phyloP scores from a whole-genome alignment of 495 filamentous ascomycete genomes.

The Annulohypoxylon maeteangense region DNA sequence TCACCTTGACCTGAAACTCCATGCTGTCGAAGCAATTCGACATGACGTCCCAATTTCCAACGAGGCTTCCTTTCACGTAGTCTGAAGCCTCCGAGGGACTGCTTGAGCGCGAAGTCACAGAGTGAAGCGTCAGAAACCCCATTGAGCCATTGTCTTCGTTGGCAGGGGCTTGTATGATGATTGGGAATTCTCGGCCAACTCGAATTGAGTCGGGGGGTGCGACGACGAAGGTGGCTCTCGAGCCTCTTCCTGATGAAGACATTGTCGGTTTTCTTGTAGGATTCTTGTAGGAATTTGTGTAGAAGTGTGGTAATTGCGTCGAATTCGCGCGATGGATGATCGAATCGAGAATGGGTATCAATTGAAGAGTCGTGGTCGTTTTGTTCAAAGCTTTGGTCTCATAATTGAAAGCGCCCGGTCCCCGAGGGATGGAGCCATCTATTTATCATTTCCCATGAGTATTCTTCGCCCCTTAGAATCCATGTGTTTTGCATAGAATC shows the following conservation, averaged over 20 bases:
- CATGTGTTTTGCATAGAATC: neutral
- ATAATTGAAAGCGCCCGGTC: neutral
- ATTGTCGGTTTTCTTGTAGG: constrained; percentile 4
- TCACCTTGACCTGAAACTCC: constrained; percentile 24
- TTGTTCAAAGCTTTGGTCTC: neutral
- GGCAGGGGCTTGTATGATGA: constrained; percentile 23
- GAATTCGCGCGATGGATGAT: neutral
- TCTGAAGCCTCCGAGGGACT: neutral
- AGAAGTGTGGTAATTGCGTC: neutral
- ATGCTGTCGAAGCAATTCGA: constrained; percentile 2
- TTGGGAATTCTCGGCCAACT: constrained; percentile 14
- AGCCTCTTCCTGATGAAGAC: constrained; percentile 8
- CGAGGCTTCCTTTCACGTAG: constrained; percentile 7
- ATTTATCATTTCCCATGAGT: constrained; percentile 8
- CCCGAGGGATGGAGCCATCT: neutral
- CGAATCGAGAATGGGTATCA: neutral
- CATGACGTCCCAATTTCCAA: constrained; percentile 27
- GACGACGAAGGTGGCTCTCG: constrained; percentile 11
- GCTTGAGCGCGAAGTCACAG: neutral
- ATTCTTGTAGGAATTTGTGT: neutral
- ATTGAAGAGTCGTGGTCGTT: constrained; percentile 3
- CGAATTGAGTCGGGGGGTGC: constrained; percentile 15
- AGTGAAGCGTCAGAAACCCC: constrained; percentile 16
- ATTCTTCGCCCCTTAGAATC: neutral
- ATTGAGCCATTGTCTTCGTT: constrained; percentile 24